A percentile compares a stretch with the other conserved stretches of the same genome.
These are phyloP conservation scores for Chaetomiaceae sp. DNA, from an alignment of 2,329 filamentous ascomycete genomes.

Conservation along the genomic window DNA sequence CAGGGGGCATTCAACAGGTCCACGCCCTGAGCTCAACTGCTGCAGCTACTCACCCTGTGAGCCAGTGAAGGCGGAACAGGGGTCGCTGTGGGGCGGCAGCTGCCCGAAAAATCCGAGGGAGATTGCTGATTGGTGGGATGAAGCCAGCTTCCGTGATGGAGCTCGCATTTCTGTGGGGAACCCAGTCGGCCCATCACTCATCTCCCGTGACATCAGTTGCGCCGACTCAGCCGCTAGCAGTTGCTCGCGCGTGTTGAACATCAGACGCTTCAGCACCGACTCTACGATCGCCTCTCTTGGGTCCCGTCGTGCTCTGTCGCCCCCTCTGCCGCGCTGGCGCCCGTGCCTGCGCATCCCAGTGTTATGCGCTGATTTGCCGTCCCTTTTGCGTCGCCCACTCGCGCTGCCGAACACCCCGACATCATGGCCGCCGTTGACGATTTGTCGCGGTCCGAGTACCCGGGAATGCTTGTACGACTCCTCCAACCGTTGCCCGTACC, in stretches of 20 bases:
- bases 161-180: no score
- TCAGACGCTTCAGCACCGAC: conserved; percentile 2
- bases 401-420: conserved; percentile 14
- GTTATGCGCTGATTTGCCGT: conserved; percentile 22
- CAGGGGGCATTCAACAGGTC: no score
- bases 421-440: conserved; percentile 53
- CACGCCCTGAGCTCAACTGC: no score
- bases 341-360: conserved; percentile 8
- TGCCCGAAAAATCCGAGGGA: not conserved
- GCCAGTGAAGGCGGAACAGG: not conserved
- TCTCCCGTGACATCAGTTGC: conserved; percentile 27
- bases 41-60: not conserved
- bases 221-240: conserved; percentile 11
- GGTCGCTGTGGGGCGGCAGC: conserved; percentile 5
- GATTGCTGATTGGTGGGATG: conserved; percentile 6
- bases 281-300: not conserved
- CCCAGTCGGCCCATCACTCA: not conserved
- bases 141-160: no score
- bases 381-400: conserved; percentile 14
- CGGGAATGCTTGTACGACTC: conserved; percentile 74
- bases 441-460: conserved; percentile 83
- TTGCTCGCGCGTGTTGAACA: conserved; percentile 9
- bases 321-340: conserved; percentile 1
- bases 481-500: not conserved
- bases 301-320: conserved; percentile 11